Evolutionary conservation across 2,329 filamentous ascomycete species (phyloP).

Genomic region (Claviceps fusiformis): DNA sequence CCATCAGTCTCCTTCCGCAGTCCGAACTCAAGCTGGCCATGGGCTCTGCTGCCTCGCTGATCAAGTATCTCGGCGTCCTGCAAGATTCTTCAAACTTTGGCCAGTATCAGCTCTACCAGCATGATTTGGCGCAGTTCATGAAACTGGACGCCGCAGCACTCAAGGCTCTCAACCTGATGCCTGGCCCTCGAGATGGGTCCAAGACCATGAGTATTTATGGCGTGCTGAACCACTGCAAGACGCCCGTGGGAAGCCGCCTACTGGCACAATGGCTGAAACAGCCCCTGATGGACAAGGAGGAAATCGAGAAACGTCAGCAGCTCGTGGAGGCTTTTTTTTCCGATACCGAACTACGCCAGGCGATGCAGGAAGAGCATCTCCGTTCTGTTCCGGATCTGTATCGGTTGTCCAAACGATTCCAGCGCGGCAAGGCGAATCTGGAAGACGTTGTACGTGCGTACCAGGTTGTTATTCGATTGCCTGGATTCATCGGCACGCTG

Average conservation of each 20-base stretch:
- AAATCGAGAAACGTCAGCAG: constrained; percentile 85
- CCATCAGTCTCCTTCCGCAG: constrained; percentile 65
- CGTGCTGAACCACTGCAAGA: constrained; percentile 94
- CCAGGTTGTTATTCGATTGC: constrained; percentile 83
- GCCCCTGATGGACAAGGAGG: constrained; percentile 77
- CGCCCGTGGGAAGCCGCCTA: constrained; percentile 77
- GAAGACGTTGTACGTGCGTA: constrained; percentile 95
- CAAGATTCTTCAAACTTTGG: constrained; percentile 92
- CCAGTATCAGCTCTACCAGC: constrained; percentile 93
- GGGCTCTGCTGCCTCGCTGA: constrained; percentile 83
- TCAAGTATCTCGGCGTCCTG: constrained; percentile 85
- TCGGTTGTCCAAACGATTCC: constrained; percentile 85
- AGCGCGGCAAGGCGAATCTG: constrained; percentile 76
- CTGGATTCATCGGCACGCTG: constrained; percentile 76
- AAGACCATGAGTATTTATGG: constrained; percentile 97
- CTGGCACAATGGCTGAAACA: constrained; percentile 97
- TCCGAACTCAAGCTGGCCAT: constrained; percentile 92
- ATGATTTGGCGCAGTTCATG: constrained; percentile 95
- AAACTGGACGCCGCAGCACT: constrained; percentile 91
- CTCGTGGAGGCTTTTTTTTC: constrained; percentile 89
- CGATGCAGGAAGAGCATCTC: constrained; percentile 91
- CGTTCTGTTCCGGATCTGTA: constrained; percentile 90
- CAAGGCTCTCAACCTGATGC: constrained; percentile 93
- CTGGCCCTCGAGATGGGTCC: constrained; percentile 82
- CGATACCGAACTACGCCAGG: constrained; percentile 86